These are phyloP conservation scores for Hyphodiscus sp. DNA, from an alignment of 2,329 filamentous ascomycete genomes.

Conservation along the genomic window DNA sequence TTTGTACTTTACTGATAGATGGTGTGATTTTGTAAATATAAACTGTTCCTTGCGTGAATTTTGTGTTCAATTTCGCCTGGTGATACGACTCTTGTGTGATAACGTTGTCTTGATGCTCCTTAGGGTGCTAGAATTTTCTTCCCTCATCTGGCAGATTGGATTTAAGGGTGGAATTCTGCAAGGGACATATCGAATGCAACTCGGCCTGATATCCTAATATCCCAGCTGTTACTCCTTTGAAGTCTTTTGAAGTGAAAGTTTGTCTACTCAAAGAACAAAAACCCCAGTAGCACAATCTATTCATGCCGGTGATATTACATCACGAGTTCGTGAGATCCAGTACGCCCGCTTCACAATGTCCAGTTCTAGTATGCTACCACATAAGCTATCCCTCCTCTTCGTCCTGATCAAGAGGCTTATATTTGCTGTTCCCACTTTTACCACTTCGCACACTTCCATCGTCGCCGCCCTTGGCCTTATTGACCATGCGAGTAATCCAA, in stretches of 20 bases:
- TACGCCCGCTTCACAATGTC: conserved; percentile 15
- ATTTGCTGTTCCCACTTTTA: conserved; percentile 20
- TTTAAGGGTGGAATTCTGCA: too few relatives aligned
- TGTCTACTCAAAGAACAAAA: neutral
- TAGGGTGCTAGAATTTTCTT: too few relatives aligned
- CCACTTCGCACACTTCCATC: conserved; percentile 23
- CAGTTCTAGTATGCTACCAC: neutral
- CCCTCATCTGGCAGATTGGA: too few relatives aligned
- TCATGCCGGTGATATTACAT: conserved; percentile 11
- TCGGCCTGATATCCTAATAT: neutral
- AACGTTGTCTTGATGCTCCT: too few relatives aligned
- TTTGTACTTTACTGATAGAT: too few relatives aligned
- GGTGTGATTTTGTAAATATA: too few relatives aligned
- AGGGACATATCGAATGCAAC: too few relatives aligned
- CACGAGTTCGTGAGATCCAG: conserved; percentile 3
- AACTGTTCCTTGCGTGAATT: too few relatives aligned
- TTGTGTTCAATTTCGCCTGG: too few relatives aligned
- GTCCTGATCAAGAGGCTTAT: conserved; percentile 37
- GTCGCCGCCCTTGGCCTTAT: conserved; percentile 38
- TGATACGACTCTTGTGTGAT: too few relatives aligned
- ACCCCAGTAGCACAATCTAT: conserved; percentile 3
- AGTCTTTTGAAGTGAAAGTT: neutral
- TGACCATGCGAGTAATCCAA: conserved; percentile 64
- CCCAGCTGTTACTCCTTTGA: neutral
- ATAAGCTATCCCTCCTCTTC: conserved; percentile 27